Evolutionary conservation across 345 rosid genomes (phyloP).

Genomic region (Bruguiera sexangula): DNA sequence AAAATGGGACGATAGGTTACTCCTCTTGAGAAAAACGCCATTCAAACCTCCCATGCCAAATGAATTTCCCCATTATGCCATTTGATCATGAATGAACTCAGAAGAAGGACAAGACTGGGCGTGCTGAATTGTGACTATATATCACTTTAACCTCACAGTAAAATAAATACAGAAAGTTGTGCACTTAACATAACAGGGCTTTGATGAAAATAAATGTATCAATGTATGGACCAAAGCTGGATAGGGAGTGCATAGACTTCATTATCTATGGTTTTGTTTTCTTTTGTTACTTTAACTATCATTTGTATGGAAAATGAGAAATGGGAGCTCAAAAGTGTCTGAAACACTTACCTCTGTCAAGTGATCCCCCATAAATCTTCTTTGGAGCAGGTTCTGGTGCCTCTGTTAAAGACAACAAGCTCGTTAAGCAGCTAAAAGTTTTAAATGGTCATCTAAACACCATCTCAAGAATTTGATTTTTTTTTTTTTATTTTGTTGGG

Average conservation of each 20-base stretch:
- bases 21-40: neutral
- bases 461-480: neutral
- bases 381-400: conserved; percentile 42
- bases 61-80: neutral
- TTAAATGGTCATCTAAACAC: too few species aligned
- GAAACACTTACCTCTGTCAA: conserved; percentile 57
- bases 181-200: too few species aligned
- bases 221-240: too few species aligned
- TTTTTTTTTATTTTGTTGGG: too few species aligned
- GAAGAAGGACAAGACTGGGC: too few species aligned
- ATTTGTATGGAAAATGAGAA: neutral
- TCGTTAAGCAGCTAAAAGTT: neutral
- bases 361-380: conserved; percentile 59
- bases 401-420: conserved; percentile 42
- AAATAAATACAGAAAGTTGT: too few species aligned
- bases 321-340: neutral
- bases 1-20: neutral
- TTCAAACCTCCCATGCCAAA: neutral
- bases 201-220: too few species aligned
- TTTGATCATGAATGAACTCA: too few species aligned
- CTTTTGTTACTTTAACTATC: neutral
- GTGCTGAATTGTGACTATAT: too few species aligned
- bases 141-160: too few species aligned
- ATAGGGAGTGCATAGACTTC: too few species aligned
- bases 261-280: neutral